Evolutionary conservation across 2,329 filamentous ascomycete species (phyloP), one percentile per base, ranked within the genome.

Genomic region (Penicillium sp.): DNA sequence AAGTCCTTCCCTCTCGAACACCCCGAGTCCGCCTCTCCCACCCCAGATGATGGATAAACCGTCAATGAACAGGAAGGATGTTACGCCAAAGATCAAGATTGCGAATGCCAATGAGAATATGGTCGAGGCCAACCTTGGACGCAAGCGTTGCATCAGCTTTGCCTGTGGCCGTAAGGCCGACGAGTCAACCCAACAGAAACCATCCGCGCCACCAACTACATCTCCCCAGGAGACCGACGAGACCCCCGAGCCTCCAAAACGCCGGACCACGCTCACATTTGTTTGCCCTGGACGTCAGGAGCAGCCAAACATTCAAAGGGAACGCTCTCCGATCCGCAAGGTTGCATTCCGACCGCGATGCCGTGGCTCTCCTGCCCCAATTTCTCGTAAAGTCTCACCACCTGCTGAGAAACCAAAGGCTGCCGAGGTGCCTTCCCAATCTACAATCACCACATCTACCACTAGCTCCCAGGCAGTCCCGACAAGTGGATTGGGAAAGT

Each of bases 71-170:
- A 61, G 56, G 51, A 63, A 55, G 16, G 56, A 62, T 23, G 48
- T 47, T 1, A 53, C 59, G 4, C 58, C 60, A 10, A 69, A 69
- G 46, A 62, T 64, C 33, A 59, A 63, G 29, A 60, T 67, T 4
- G 68, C 65, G 33, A 81, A 79, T 31, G 51, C 65, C 33, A 67
- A 66, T 52, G 84, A 89, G 66, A 78, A 83, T 13, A 77, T 80
- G 29, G 78, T 88, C 1, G 86, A 88, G 67, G 83, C 81, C n/a
- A 81, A 78, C 10, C 75, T 87, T 48, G 87, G 86, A 45, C 89
- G 90, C 67, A 96, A 92, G 77, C 86, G 92, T 56, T 93, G 90
- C 73, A 97, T 97, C 63, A 93, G 89, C 55, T 97, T 97, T 72
- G 92, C 91, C 29, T 97, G 93, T 71, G 87, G 84, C 31, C 83